Conservation (phyloP, 306 rosid genomes). For the Rosa persica region DNA sequence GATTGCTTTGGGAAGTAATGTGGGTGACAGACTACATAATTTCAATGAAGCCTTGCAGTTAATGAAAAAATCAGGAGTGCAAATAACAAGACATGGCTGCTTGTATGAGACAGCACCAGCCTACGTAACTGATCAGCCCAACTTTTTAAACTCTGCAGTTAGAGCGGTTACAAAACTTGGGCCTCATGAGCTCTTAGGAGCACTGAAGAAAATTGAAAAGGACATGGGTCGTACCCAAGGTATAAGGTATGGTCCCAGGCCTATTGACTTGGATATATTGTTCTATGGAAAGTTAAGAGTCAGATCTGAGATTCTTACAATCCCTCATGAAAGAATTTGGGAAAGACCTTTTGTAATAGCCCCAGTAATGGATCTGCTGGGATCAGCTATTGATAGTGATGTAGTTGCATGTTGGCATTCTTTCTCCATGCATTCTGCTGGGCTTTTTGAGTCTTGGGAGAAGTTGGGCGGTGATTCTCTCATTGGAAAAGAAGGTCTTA, state of each 20-base stretch:
- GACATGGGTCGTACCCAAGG: constrained; percentile 71
- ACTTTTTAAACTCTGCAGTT: constrained; percentile 86
- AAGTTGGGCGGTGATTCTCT: constrained; percentile 76
- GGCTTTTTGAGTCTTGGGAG: constrained; percentile 64
- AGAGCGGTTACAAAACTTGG: constrained; percentile 79
- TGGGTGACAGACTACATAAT: constrained; percentile 73
- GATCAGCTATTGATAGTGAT: constrained; percentile 60
- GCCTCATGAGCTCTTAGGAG: constrained; percentile 74
- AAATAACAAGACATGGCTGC: constrained; percentile 73
- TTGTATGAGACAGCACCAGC: constrained; percentile 93
- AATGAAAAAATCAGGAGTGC: constrained; percentile 71
- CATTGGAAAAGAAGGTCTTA: constrained; percentile 75
- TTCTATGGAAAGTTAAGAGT: constrained; percentile 75
- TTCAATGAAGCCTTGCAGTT: constrained; percentile 73
- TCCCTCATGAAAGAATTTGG: constrained; percentile 96
- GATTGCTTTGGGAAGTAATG: constrained; percentile 91
- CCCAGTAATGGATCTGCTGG: constrained; percentile 81
- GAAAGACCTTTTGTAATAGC: constrained; percentile 94
- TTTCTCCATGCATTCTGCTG: constrained; percentile 57
- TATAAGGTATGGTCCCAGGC: constrained; percentile 91
- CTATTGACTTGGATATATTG: constrained; percentile 85
- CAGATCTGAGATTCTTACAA: constrained; percentile 55
- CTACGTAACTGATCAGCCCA: constrained; percentile 80
- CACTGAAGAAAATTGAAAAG: constrained; percentile 72
- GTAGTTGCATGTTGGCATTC: constrained; percentile 79